Percentiles rank a stretch among this genome's conserved stretches.
Evolutionary conservation across 768 basidiomycete species (phyloP).

Genomic region (Podaxis sp.): DNA sequence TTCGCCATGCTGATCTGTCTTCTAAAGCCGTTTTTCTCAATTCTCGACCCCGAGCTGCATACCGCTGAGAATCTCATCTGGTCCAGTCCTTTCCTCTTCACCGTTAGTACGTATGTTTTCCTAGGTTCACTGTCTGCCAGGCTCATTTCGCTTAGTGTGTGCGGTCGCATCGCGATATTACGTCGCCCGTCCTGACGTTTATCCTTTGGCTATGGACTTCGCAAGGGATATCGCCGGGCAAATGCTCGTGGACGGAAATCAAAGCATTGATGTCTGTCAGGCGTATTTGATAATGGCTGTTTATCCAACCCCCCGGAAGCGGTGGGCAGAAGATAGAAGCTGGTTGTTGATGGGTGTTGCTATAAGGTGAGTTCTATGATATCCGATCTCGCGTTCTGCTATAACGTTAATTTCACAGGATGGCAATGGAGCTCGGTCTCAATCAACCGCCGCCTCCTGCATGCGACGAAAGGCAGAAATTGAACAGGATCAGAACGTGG

Average conservation of each 20-base stretch:
- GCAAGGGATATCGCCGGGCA: constrained; percentile 61
- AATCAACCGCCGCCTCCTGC: constrained; percentile 50
- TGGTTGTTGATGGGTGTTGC: constrained; percentile 76
- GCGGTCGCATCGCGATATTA: constrained; percentile 71
- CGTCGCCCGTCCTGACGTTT: constrained; percentile 51
- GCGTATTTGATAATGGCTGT: constrained; percentile 70
- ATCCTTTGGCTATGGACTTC: constrained; percentile 58
- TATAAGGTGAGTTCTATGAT: constrained; percentile 44
- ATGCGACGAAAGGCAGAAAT: constrained; percentile 60
- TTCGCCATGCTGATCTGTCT: not conserved
- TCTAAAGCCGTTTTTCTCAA: constrained; percentile 53
- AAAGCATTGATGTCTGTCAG: constrained; percentile 77
- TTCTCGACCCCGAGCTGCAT: constrained; percentile 57
- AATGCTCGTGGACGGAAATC: constrained; percentile 58
- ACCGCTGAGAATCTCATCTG: constrained; percentile 53
- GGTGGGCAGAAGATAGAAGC: constrained; percentile 70
- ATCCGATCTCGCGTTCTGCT: constrained; percentile 1
- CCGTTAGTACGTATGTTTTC: constrained; percentile 47
- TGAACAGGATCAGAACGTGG: constrained; percentile 76
- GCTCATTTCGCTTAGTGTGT: constrained; percentile 49
- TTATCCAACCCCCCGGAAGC: constrained; percentile 60
- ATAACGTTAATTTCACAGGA: constrained; percentile 34
- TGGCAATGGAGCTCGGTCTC: constrained; percentile 72
- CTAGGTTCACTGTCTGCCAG: not conserved
- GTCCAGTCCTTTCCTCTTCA: constrained; percentile 59